These are phyloP conservation scores for Sphaceloma murrayae DNA, from an alignment of 2,329 filamentous ascomycete species.

Conservation along the genomic window DNA sequence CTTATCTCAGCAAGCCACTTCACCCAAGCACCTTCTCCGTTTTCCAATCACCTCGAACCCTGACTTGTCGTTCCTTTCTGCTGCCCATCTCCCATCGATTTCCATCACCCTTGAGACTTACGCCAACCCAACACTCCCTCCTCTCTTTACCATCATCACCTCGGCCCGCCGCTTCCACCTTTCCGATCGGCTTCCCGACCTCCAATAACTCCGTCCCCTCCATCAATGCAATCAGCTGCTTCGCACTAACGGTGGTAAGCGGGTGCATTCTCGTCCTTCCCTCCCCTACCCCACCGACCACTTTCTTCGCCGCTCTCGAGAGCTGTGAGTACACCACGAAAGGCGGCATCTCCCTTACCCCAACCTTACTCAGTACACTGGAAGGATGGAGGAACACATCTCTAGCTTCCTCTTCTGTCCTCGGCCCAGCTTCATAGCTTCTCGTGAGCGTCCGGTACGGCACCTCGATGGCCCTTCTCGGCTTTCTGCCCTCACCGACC, in stretches of 20 bases:
- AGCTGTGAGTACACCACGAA: slow-evolving; percentile 84
- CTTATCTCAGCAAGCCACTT: too few relatives aligned
- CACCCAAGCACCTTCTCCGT: slow-evolving; percentile 16
- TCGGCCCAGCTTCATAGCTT: slow-evolving; percentile 35
- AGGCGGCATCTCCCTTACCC: slow-evolving; percentile 65
- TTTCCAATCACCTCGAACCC: slow-evolving; percentile 18
- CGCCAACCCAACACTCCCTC: slow-evolving; percentile 75
- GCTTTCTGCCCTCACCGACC: slow-evolving; percentile 56
- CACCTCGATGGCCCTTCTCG: slow-evolving; percentile 80
- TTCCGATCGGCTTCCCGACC: slow-evolving; percentile 86
- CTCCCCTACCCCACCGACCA: slow-evolving; percentile 30
- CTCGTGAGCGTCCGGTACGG: slow-evolving; percentile 81
- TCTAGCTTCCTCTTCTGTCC: slow-evolving; percentile 39
- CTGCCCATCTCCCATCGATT: slow-evolving; percentile 55
- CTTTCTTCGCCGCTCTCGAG: slow-evolving; percentile 51
- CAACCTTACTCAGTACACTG: slow-evolving; percentile 63
- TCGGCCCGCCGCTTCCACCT: slow-evolving; percentile 49
- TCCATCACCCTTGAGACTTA: slow-evolving; percentile 62
- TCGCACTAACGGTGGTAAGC: slow-evolving; percentile 66
- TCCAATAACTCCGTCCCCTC: slow-evolving; percentile 75
- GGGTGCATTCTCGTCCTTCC: slow-evolving; percentile 80
- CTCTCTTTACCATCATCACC: slow-evolving; percentile 39
- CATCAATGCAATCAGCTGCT: slow-evolving; percentile 67
- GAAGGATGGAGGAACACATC: slow-evolving; percentile 82
- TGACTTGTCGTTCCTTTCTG: slow-evolving; percentile 18